Percentiles rank a stretch among this genome's conserved stretches.
phyloP scores from a whole-genome alignment of 306 rosid species.

The Prunus campanulata region DNA sequence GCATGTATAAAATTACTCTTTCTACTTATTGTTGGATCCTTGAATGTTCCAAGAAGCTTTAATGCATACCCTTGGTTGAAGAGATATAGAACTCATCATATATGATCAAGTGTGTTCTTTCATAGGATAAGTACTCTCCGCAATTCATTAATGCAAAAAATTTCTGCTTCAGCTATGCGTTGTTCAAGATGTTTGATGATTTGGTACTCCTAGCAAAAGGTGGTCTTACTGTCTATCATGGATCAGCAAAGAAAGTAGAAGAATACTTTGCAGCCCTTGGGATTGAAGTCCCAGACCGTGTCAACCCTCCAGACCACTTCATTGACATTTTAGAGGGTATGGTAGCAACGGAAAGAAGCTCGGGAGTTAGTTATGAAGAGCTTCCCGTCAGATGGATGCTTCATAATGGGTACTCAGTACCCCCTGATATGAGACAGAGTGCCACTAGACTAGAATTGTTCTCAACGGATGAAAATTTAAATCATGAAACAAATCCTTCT shows the following conservation, averaged over 20 bases:
- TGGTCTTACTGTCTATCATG: conserved; percentile 92
- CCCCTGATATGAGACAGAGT: conserved; percentile 69
- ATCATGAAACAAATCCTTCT: conserved; percentile 30
- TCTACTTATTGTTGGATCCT: background rate
- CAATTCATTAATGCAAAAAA: conserved; percentile 23
- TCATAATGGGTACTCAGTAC: conserved; percentile 70
- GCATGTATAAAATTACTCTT: background rate
- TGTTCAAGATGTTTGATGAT: conserved; percentile 97
- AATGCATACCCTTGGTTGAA: background rate
- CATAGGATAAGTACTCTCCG: conserved; percentile 1
- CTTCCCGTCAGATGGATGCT: conserved; percentile 94
- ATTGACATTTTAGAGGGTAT: conserved; percentile 95
- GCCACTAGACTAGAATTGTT: conserved; percentile 27
- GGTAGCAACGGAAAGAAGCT: conserved; percentile 40
- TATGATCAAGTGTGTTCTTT: background rate
- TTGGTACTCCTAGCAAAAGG: conserved; percentile 95
- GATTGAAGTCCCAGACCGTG: conserved; percentile 73
- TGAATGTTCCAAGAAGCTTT: background rate
- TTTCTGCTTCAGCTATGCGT: conserved; percentile 69
- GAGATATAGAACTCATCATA: conserved; percentile 6
- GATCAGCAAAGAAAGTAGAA: conserved; percentile 75
- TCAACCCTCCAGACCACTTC: conserved; percentile 90
- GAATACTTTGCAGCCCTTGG: conserved; percentile 81
- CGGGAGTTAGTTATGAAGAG: conserved; percentile 53
- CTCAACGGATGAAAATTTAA: conserved; percentile 29